A percentile compares a stretch with the other conserved stretches of the same genome.
Evolutionary conservation across 345 rosid species (phyloP).

Genomic region (Cardamine chenopodiifolia): DNA sequence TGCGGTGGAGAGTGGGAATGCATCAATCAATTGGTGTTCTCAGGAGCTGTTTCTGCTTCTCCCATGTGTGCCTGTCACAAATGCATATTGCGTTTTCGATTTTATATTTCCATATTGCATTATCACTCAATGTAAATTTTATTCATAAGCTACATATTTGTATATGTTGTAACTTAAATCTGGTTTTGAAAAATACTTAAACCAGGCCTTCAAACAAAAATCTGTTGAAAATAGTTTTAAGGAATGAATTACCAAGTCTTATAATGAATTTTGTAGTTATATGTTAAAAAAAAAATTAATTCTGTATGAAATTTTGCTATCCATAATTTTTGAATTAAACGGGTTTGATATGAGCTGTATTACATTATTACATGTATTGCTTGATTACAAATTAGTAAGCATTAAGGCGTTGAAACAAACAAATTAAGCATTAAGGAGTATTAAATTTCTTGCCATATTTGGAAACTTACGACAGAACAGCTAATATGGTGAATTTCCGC

Average conservation of each 20-base stretch:
- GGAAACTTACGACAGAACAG: slow-evolving; percentile 43
- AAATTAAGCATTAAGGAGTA: too few species aligned
- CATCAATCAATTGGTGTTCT: slow-evolving; percentile 33
- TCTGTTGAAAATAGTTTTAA: background rate
- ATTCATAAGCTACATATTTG: background rate
- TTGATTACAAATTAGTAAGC: slow-evolving; percentile 29
- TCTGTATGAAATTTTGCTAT: background rate
- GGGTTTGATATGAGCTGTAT: background rate
- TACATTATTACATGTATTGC: slow-evolving; percentile 3
- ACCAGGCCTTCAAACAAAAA: background rate
- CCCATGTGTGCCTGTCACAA: slow-evolving; percentile 38
- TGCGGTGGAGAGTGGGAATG: slow-evolving; percentile 36
- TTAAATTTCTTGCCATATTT: slow-evolving; percentile 31
- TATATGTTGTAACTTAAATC: background rate
- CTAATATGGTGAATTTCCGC: slow-evolving; percentile 31
- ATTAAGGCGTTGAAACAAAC: slow-evolving; percentile 26
- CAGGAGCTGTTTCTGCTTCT: slow-evolving; percentile 30
- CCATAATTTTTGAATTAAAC: background rate
- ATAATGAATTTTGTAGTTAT: too few species aligned
- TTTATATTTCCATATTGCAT: background rate
- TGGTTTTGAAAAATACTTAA: background rate
- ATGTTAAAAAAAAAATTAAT: background rate
- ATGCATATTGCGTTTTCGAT: background rate
- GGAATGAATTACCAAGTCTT: background rate
- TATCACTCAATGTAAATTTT: background rate